phyloP scores from a whole-genome alignment of 2,329 filamentous ascomycete genomes.

The Aphanocladium album region DNA sequence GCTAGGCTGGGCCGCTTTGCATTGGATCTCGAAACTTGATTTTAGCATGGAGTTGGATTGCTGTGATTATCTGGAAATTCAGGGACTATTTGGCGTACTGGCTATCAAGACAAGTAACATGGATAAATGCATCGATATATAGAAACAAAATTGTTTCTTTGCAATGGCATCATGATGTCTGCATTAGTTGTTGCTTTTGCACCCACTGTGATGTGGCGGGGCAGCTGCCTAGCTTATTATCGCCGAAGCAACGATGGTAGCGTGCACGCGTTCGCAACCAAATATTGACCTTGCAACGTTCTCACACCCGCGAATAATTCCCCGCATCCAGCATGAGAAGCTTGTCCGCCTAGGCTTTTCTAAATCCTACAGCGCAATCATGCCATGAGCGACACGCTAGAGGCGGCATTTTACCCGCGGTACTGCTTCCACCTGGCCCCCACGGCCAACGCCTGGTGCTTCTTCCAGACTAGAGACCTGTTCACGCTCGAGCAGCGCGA shows the following conservation, averaged over 20 bases:
- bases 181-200: too few relatives aligned
- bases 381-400: conserved; percentile 45
- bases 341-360: neutral
- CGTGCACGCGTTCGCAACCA: neutral
- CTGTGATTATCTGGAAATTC: neutral
- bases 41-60: neutral
- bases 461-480: conserved; percentile 48
- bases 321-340: neutral
- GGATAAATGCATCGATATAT: too few relatives aligned
- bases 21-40: neutral
- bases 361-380: conserved; percentile 22
- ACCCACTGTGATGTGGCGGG: too few relatives aligned
- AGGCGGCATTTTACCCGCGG: conserved; percentile 48
- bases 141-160: too few relatives aligned
- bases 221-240: neutral
- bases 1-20: neutral
- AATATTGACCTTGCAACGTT: neutral
- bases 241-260: neutral
- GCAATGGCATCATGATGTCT: too few relatives aligned
- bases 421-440: conserved; percentile 61
- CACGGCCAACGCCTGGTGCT: conserved; percentile 56
- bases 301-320: neutral
- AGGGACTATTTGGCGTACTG: neutral
- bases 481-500: conserved; percentile 40
- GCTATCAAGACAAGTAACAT: neutral